Conservation (phyloP, 495 filamentous ascomycete species). For the Achaetomiella virescens region DNA sequence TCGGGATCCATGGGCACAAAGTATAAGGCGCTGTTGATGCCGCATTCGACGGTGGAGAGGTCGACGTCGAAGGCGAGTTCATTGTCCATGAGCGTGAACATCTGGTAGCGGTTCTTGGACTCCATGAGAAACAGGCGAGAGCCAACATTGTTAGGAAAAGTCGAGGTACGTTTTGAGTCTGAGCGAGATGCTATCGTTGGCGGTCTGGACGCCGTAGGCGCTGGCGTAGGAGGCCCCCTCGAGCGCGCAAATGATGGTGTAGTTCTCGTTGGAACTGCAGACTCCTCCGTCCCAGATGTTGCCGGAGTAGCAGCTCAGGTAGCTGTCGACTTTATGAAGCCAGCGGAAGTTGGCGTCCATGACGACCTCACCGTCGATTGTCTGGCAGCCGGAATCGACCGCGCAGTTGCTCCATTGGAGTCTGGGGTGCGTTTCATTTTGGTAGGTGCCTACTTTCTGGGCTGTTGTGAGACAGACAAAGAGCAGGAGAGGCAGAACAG, state of each 20-base stretch:
- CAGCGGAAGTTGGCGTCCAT: constrained; percentile 45
- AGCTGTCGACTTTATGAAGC: constrained; percentile 32
- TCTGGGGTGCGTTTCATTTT: constrained; percentile 48
- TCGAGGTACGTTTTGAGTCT: constrained; percentile 45
- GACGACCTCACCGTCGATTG: constrained; percentile 31
- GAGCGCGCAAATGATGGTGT: constrained; percentile 37
- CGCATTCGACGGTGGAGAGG: constrained; percentile 41
- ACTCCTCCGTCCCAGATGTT: constrained; percentile 30
- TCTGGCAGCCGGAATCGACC: constrained; percentile 39
- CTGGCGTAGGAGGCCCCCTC: constrained; percentile 39
- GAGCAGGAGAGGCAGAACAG: constrained; percentile 9
- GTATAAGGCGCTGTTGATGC: constrained; percentile 49
- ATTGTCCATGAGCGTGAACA: constrained; percentile 45
- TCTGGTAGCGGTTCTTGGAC: constrained; percentile 42
- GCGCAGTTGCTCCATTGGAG: constrained; percentile 51
- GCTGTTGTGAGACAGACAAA: constrained; percentile 22
- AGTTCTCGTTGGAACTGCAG: constrained; percentile 33
- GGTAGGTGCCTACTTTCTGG: constrained; percentile 47
- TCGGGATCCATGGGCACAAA: constrained; percentile 50
- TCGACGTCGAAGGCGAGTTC: constrained; percentile 55
- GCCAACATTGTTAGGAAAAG: constrained; percentile 38
- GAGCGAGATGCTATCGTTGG: constrained; percentile 33
- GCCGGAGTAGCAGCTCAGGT: constrained; percentile 35
- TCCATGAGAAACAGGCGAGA: constrained; percentile 50
- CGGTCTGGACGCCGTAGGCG: constrained; percentile 36